phyloP scores from a whole-genome alignment of 2,329 filamentous ascomycete genomes.

The Hysterium pulicare region DNA sequence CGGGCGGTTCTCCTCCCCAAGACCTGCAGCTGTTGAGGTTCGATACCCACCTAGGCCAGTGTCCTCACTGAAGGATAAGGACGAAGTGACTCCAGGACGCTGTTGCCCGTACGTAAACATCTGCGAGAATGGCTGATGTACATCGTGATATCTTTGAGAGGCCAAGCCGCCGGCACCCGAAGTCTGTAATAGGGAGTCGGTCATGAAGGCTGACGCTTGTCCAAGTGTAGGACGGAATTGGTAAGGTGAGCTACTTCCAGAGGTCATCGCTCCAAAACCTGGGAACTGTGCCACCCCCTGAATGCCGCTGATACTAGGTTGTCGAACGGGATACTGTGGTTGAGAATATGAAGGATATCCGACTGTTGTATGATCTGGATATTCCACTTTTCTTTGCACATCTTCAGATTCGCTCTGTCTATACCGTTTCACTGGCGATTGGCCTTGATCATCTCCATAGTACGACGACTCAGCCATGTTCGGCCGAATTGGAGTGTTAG shows the following conservation, averaged over 20 bases:
- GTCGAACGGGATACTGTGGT: conserved; percentile 1
- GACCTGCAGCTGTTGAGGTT: not conserved
- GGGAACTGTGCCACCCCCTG: not conserved
- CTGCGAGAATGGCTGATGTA: not conserved
- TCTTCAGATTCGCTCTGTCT: not conserved
- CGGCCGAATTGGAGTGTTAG: conserved; percentile 1
- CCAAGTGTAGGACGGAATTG: not conserved
- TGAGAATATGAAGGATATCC: not conserved
- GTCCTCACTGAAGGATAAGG: not conserved
- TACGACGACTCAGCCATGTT: not conserved
- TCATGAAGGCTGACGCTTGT: not conserved
- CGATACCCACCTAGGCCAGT: not conserved
- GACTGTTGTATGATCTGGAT: not conserved
- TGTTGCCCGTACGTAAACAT: not conserved
- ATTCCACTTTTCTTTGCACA: not conserved
- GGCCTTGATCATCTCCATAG: not conserved
- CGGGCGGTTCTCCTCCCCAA: not conserved
- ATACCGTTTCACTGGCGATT: not conserved
- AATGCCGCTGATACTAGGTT: not conserved
- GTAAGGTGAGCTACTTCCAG: not conserved
- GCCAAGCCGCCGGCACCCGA: not conserved
- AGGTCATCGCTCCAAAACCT: not conserved
- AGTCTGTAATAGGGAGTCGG: not conserved
- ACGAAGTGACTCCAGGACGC: not conserved
- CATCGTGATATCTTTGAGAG: not conserved